Evolutionary conservation across 2,329 filamentous ascomycete genomes (phyloP), one percentile per base, ranked within the genome.

Genomic region (Botrytis fragariae): DNA sequence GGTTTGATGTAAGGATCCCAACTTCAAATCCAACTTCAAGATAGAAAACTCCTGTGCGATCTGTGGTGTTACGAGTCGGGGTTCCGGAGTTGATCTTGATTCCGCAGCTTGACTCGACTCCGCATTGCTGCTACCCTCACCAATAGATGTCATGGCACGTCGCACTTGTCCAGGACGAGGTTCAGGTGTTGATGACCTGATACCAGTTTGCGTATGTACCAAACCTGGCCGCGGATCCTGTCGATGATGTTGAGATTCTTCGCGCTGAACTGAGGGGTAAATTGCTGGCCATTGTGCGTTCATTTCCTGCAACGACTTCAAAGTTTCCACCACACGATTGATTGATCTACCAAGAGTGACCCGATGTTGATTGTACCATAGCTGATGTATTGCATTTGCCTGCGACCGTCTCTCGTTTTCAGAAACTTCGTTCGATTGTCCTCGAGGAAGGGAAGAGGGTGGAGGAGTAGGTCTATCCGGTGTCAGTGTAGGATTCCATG

Each of bases 31-130:
- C 75, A 99, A 86, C 84, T 98, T 99, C 76, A 99, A 84, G 45
- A 99, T 91, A 0, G 95, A 98, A 79, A 98, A 98, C 79, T 99
- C 95, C 77, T 97, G 94, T 4, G 95, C 93, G 76, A 98, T 94
- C 82, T 98, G 94, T 44, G 94, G 93, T 2, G 94, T 94, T 75
- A 98, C 91, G 37, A 99, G 86, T 76, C 96, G 88, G 22, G 95
- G 95, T 80, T 97, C 94, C 16, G 88, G 82, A 5, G 84, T 63
- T 51, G 85, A 81, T 75, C 90, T 89, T 72, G 84, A 86, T 78
- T 93, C 89, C n/a, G 89, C 90, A 32, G 87, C 84, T 75, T 87
- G 88, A 82, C 93, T 97, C 10, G 93, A 94, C 82, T 97, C 94
- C 45, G 89, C 87, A 16, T 86, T 81, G 14, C 73, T 75, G 63